These are phyloP conservation scores for Pythium aquatile DNA, from an alignment of 352 stramenopile species.

Conservation along the genomic window DNA sequence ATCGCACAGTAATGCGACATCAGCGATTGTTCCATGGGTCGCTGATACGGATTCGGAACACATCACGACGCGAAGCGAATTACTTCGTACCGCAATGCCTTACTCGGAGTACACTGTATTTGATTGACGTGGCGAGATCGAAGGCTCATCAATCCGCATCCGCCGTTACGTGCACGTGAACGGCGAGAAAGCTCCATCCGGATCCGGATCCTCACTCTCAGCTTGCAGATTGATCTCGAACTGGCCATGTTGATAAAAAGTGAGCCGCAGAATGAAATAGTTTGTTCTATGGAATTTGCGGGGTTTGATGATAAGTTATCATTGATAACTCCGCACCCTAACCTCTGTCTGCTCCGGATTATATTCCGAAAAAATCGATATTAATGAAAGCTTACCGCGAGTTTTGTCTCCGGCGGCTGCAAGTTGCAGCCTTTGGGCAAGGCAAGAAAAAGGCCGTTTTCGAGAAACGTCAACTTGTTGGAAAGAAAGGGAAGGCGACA, in stretches of 20 bases:
- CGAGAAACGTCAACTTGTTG: constrained; percentile 26
- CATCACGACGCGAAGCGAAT: not conserved
- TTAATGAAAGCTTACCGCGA: constrained; percentile 1
- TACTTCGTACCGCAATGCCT: too few species aligned
- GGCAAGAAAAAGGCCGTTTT: constrained; percentile 12
- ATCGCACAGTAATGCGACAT: not conserved
- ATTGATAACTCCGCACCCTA: not conserved
- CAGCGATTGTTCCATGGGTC: not conserved
- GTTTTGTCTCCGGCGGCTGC: not conserved
- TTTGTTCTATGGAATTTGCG: not conserved
- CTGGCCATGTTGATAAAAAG: not conserved
- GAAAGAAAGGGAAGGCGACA: constrained; percentile 12
- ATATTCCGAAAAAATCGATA: not conserved
- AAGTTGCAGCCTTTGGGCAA: constrained; percentile 12
- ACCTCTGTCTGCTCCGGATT: not conserved
- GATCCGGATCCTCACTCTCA: too few species aligned
- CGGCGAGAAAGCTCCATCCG: too few species aligned
- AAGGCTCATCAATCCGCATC: too few species aligned
- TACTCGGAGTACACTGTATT: too few species aligned
- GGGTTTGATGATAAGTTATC: not conserved
- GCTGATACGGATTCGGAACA: not conserved
- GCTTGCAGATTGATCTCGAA: not conserved
- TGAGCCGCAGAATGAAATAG: not conserved
- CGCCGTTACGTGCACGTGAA: too few species aligned
- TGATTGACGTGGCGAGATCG: too few species aligned